Percentiles rank a stretch among this genome's conserved stretches.
Evolutionary conservation across 371 early-diverging fungal species (phyloP).

Genomic region (Actinomortierella ambigua): DNA sequence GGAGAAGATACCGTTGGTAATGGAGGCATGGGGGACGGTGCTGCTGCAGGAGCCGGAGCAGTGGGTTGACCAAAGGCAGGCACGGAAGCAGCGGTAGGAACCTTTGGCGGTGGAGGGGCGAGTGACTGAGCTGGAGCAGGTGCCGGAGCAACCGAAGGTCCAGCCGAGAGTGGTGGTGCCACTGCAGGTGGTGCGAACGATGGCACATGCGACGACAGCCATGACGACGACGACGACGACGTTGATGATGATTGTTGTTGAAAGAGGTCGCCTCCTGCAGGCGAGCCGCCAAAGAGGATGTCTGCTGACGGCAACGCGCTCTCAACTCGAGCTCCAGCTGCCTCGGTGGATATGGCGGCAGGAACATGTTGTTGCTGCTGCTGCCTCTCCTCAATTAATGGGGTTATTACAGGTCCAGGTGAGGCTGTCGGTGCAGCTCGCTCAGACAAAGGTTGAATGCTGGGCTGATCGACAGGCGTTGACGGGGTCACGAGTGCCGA

Average conservation of each 20-base stretch:
- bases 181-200: too few species aligned
- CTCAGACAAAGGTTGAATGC: not conserved
- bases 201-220: too few species aligned
- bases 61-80: too few species aligned
- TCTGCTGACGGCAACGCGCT: constrained; percentile 31
- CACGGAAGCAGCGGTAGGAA: not conserved
- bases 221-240: too few species aligned
- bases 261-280: constrained; percentile 23
- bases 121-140: not conserved
- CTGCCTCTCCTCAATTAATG: too few species aligned
- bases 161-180: not conserved
- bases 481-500: not conserved
- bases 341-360: too few species aligned
- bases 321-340: not conserved
- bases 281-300: constrained; percentile 23
- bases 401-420: not conserved
- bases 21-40: too few species aligned
- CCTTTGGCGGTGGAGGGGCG: not conserved
- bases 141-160: not conserved
- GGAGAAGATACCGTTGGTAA: too few species aligned
- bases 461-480: not conserved
- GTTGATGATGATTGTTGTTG: not conserved
- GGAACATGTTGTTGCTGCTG: too few species aligned
- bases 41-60: too few species aligned
- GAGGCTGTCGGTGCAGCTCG: not conserved